Conservation (phyloP, 768 basidiomycete genomes). For the Neoboletus brunneissimus region DNA sequence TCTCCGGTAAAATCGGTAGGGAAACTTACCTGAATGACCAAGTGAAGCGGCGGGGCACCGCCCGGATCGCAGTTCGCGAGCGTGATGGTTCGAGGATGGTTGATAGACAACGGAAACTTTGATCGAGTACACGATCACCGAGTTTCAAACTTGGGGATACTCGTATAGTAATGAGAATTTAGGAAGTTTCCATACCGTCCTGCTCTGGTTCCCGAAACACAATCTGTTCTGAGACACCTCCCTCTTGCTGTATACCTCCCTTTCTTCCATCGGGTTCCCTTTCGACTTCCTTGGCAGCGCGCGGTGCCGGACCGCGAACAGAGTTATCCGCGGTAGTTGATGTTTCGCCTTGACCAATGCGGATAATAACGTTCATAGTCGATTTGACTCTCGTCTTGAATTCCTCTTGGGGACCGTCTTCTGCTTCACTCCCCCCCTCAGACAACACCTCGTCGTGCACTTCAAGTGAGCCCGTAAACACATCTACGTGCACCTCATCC, state of each 20-base stretch:
- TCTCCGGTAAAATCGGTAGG: background rate
- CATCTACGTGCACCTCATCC: slow-evolving; percentile 59
- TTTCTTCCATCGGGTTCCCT: slow-evolving; percentile 8
- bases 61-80: background rate
- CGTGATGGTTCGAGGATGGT: background rate
- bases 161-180: background rate
- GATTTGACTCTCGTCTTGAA: slow-evolving; percentile 69
- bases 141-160: background rate
- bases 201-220: slow-evolving; percentile 45
- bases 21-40: background rate
- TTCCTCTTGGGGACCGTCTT: slow-evolving; percentile 53
- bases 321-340: slow-evolving; percentile 18
- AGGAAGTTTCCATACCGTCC: slow-evolving; percentile 37
- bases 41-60: background rate
- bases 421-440: slow-evolving; percentile 47
- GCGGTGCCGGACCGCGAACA: background rate
- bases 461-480: slow-evolving; percentile 67
- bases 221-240: slow-evolving; percentile 22
- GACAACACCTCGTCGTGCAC: slow-evolving; percentile 72
- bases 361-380: slow-evolving; percentile 57
- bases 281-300: slow-evolving; percentile 7
- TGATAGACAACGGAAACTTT: background rate
- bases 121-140: background rate
- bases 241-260: slow-evolving; percentile 3
- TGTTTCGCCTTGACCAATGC: slow-evolving; percentile 58